Base-by-base conservation (phyloP, 2,329 filamentous ascomycete species). In the Pseudogymnoascus sp. region DNA sequence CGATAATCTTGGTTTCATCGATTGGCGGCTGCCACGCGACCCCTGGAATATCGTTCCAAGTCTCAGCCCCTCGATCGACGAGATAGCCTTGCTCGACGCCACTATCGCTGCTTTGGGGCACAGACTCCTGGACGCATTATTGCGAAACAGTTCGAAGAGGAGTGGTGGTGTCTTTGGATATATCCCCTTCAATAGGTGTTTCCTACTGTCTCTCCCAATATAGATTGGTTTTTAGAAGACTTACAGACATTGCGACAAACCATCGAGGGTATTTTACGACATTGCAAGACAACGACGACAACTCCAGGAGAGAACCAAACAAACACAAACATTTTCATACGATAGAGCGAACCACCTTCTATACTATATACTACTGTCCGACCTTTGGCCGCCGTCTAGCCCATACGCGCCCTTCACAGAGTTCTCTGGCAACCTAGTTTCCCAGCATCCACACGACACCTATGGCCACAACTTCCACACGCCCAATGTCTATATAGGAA, bases 61-160 rank as follows among this genome's bases (percentile, higher is more conserved):
- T 50, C 43, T 50, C 43, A 50, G 43, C 43, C 43, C 43, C 43
- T 50, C 43, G 43, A 50, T 50, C 43, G 43, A 50, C 43, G 9
- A 50, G 25, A 50, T 25, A 50, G 25, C 43, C 43, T 50, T 15
- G 43, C 25, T 25, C 8, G 43, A 18, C 43, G 43, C 43, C 43
- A 50, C 43, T 50, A 50, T 50, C 43, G 43, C 43, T 30, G 25
- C 25, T 50, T 50, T 50, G 43, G 43, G 43, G 22, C 43, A 30
- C 43, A 50, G 43, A 50, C 43, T 30, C 4, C 43, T 50, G 25
- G 43, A 11, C 25, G 25, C 22, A 11, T 50, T 25, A 28, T 50
- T 50, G 43, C 43, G 43, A 50, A 50, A 50, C 43, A 30, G n/a
- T 15, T 28, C 14, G 14, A 50, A 50, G 25, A 12, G 18, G 38